phyloP scores from a whole-genome alignment of 2,329 filamentous ascomycete genomes.

The Seiridium unicorne region DNA sequence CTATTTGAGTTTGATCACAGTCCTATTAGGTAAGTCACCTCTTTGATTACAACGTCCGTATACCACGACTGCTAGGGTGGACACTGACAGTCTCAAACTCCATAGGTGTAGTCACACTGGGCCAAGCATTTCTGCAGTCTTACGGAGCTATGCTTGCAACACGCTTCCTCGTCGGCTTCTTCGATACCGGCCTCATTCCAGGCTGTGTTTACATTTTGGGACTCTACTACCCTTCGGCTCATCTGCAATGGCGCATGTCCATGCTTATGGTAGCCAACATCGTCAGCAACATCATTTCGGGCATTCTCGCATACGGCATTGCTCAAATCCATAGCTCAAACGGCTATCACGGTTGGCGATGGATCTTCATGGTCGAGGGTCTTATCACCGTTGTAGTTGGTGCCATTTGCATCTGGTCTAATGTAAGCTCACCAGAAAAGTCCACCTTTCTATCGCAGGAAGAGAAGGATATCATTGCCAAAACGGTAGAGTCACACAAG shows the following conservation, averaged over 20 bases:
- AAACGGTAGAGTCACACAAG: too few relatives aligned
- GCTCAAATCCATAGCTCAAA: conserved; percentile 19
- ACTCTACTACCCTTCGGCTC: conserved; percentile 19
- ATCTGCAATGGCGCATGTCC: conserved; percentile 21
- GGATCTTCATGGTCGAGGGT: conserved; percentile 37
- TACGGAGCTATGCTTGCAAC: conserved; percentile 18
- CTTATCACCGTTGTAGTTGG: conserved; percentile 15
- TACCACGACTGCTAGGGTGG: too few relatives aligned
- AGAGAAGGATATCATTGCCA: too few relatives aligned
- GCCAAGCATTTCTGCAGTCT: conserved; percentile 21
- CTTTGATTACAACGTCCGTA: too few relatives aligned
- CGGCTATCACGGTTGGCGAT: conserved; percentile 21
- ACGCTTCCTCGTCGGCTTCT: conserved; percentile 19
- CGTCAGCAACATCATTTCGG: conserved; percentile 18
- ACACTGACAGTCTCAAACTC: too few relatives aligned
- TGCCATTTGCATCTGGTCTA: neutral
- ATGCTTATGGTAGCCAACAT: conserved; percentile 22
- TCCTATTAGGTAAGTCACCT: too few relatives aligned
- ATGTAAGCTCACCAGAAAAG: neutral
- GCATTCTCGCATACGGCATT: conserved; percentile 22
- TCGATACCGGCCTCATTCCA: conserved; percentile 22
- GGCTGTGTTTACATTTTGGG: conserved; percentile 21
- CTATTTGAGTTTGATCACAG: conserved; percentile 16
- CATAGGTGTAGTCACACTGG: conserved; percentile 12
- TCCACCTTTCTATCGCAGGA: too few relatives aligned